Evolutionary conservation across 352 stramenopile species (phyloP).

Genomic region (Globisporangium heterothallicum): DNA sequence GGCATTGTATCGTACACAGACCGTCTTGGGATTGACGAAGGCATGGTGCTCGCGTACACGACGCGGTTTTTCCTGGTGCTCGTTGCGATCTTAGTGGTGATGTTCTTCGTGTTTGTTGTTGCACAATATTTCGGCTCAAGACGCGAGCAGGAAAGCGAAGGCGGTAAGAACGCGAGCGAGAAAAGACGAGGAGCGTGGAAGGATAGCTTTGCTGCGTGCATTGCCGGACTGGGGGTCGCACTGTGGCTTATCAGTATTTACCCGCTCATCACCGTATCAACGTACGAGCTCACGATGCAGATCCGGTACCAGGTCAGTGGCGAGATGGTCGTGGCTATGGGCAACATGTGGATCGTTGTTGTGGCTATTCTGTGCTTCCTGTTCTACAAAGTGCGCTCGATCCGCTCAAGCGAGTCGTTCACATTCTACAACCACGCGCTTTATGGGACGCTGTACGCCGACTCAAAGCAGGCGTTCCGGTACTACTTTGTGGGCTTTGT

Average conservation of each 20-base stretch:
- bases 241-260: conserved; percentile 53
- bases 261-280: conserved; percentile 46
- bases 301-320: conserved; percentile 40
- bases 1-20: conserved; percentile 69
- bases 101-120: conserved; percentile 26
- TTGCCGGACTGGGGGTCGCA: conserved; percentile 43
- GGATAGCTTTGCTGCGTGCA: conserved; percentile 40
- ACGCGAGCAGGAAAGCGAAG: neutral
- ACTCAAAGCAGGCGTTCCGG: conserved; percentile 40
- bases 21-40: conserved; percentile 55
- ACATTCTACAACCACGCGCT: conserved; percentile 42
- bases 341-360: conserved; percentile 41
- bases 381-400: conserved; percentile 34
- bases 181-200: conserved; percentile 17
- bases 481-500: conserved; percentile 59
- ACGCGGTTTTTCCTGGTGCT: conserved; percentile 43
- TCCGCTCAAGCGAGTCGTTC: conserved; percentile 33
- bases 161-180: conserved; percentile 1
- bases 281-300: conserved; percentile 64
- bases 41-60: conserved; percentile 29
- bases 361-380: conserved; percentile 33
- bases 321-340: conserved; percentile 38
- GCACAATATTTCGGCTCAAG: neutral
- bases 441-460: conserved; percentile 57
- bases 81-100: conserved; percentile 25